phyloP scores from a whole-genome alignment of 768 basidiomycete genomes.

The Termitomyces sp. region DNA sequence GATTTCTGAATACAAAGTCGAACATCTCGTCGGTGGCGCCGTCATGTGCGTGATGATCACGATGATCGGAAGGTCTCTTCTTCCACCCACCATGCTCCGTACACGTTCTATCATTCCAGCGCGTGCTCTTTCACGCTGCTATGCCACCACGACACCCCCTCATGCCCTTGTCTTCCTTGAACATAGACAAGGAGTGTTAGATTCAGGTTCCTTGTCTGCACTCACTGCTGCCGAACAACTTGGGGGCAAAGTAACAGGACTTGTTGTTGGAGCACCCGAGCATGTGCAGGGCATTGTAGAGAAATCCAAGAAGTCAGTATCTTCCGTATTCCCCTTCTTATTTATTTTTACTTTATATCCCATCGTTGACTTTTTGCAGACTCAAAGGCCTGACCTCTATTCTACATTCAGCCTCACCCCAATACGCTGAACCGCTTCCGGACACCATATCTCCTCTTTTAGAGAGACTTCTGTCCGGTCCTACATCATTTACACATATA shows the following conservation, averaged over 20 bases:
- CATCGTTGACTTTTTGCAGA: conserved; percentile 31
- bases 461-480: conserved; percentile 62
- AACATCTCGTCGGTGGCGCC: neutral
- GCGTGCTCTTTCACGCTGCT: conserved; percentile 32
- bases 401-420: conserved; percentile 64
- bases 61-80: conserved; percentile 10
- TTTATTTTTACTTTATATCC: neutral
- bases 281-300: conserved; percentile 64
- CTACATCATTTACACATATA: conserved; percentile 78
- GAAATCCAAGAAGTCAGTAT: conserved; percentile 72
- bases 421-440: conserved; percentile 65
- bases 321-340: neutral
- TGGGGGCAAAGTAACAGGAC: conserved; percentile 80
- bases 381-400: conserved; percentile 63
- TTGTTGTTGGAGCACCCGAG: conserved; percentile 65
- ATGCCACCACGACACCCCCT: conserved; percentile 56
- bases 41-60: conserved; percentile 4
- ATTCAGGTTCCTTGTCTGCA: conserved; percentile 83
- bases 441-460: conserved; percentile 82
- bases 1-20: neutral
- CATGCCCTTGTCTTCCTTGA: conserved; percentile 89
- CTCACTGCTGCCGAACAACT: conserved; percentile 85
- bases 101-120: conserved; percentile 9
- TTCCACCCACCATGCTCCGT: conserved; percentile 12
- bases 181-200: conserved; percentile 76